Evolutionary conservation across 192 early-diverging fungal species (phyloP).

Genomic region (Backusella tarrabulga): DNA sequence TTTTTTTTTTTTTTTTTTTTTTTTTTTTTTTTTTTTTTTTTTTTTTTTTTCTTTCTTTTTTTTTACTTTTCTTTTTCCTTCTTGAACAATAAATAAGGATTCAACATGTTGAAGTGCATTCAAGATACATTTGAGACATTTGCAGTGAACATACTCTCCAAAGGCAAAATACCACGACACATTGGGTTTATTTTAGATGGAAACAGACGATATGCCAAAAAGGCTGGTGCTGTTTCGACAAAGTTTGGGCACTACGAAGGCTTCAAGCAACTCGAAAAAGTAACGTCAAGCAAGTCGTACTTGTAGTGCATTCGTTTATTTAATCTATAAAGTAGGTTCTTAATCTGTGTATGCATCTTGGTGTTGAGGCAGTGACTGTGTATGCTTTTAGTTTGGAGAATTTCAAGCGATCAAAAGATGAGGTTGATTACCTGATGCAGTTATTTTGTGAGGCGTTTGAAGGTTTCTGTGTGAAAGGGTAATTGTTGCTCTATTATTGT

Average conservation of each 20-base stretch:
- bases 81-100: background rate
- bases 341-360: constrained; percentile 85
- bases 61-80: too few species aligned
- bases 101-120: background rate
- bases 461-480: constrained; percentile 73
- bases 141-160: constrained; percentile 37
- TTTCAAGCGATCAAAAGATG: constrained; percentile 83
- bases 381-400: constrained; percentile 99
- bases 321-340: constrained; percentile 54
- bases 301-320: too few species aligned
- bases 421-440: constrained; percentile 86
- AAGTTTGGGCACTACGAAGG: constrained; percentile 79
- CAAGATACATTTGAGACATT: constrained; percentile 3
- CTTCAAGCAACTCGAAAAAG: constrained; percentile 74
- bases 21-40: background rate
- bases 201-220: constrained; percentile 88
- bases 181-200: constrained; percentile 98
- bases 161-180: constrained; percentile 86
- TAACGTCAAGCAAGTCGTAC: constrained; percentile 24
- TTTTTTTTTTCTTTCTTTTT: too few species aligned
- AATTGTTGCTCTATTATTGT: constrained; percentile 14
- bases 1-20: background rate
- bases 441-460: constrained; percentile 75
- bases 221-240: constrained; percentile 50
- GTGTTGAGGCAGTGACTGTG: constrained; percentile 83